Base-by-base conservation (phyloP, 2,329 filamentous ascomycete species). In the Monilinia aucupariae region DNA sequence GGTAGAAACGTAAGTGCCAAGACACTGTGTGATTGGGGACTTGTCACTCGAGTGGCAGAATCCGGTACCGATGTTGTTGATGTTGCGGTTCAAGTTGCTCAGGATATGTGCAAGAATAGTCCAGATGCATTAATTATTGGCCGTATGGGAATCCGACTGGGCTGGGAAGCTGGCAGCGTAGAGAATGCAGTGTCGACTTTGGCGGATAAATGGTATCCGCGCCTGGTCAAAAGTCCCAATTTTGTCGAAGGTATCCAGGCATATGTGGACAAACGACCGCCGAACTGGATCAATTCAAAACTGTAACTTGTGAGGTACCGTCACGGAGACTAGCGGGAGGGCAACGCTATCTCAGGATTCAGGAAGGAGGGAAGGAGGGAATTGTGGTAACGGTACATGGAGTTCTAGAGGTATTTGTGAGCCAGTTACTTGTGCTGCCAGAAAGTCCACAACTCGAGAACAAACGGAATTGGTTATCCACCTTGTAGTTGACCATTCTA, bases 241-340 rank as follows among this genome's bases (percentile, higher is more conserved):
- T 85, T 90, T 74, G 81, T 81, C 59, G 89, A 92, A 75, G 89
- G 89, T 0, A 78, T 92, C 22, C 76, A 74, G 75, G 89, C 88
- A 64, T 92, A 92, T 77, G 85, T 87, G 27, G 88, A 91, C 80
- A 90, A 86, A 79, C 78, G 87, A 70, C 80, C 81, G 75, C 82
- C 88, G 3, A 77, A 78, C 39, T 91, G 88, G 88, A 81, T 76
- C 71, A 78, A 84, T 66, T 85, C 82, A 68, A 85, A 85, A 74
- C 68, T 85, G 17, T 54, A 85, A 85, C 74, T 68, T 85, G 17
- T 54, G 30, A 59, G 43, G 13, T n/a, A 7, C 20, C 5, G 39
- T 32, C 25, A 32, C 8, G 39, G 39, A 3, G 20, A 61, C 22
- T 25, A 7, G 17, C 22, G 17, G 25, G 27, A n/a, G n/a, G 34